Conservation (phyloP, 192 early-diverging fungal genomes). For the Rhizophagus prolifer region DNA sequence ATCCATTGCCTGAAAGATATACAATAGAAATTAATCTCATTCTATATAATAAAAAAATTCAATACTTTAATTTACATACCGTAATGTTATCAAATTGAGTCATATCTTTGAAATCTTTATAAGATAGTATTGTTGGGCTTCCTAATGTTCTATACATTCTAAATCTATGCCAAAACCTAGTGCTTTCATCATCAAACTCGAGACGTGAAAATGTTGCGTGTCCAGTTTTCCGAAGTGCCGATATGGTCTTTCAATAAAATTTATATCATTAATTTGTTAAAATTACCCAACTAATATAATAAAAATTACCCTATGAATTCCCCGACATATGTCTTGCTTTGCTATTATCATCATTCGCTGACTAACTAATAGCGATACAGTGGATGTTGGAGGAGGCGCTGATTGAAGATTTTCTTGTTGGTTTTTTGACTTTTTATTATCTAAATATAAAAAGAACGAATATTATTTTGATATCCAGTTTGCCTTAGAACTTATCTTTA, state of each 20-base stretch:
- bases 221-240: conserved; percentile 23
- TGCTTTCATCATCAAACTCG: conserved; percentile 28
- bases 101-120: conserved; percentile 20
- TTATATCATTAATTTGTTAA: not conserved
- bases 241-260: conserved; percentile 20
- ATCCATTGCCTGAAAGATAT: conserved; percentile 6
- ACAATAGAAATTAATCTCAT: not conserved
- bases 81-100: conserved; percentile 15
- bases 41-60: not conserved
- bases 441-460: not conserved
- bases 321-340: conserved; percentile 28
- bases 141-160: conserved; percentile 23
- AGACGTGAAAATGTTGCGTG: not conserved
- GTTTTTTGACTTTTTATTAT: conserved; percentile 3
- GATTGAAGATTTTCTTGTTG: not conserved
- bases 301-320: conserved; percentile 20
- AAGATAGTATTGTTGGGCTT: conserved; percentile 22
- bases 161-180: conserved; percentile 26
- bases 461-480: not conserved
- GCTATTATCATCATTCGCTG: conserved; percentile 9
- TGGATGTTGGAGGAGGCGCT: not conserved
- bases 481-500: not conserved
- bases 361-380: conserved; percentile 14
- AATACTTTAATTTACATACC: conserved; percentile 8
- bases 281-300: not conserved